Evolutionary conservation across 2,329 filamentous ascomycete species (phyloP), one percentile per base, ranked within the genome.

Genomic region (Ophiostoma perfectum): DNA sequence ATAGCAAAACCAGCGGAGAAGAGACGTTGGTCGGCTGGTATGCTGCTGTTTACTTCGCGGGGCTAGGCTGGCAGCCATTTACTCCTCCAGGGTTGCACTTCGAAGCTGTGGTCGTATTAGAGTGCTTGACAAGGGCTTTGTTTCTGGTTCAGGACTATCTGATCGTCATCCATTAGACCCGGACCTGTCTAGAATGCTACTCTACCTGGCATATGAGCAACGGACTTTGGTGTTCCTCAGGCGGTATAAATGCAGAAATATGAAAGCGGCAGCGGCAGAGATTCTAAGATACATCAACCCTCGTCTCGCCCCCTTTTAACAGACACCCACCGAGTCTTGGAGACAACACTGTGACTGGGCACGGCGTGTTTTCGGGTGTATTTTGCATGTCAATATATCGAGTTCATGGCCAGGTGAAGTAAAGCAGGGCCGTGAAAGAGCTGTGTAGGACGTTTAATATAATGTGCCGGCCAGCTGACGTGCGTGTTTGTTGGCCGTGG

Each of bases 401-500:
- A 27, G 27, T 27, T 27, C 27, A 27, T 27, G 27, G 27, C 27
- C 27, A 27, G 27, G 27, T 27, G 27, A 27, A 27, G 27, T 27
- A 27, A 27, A 27, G 27, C 27, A 27, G 27, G 27, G 27, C 27
- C 27, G 27, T 27, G 27, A 27, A 27, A 27, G 27, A 27, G 27
- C 27, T 27, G 27, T 27, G 27, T 12, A 27, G 49, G 18, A 55
- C 49, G 49, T 55, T 5, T 27, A 55, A 27, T 55, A 7, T 55
- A 55, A 55, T 55, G 49, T 36, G 27, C 49, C 49, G 49, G 49
- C 49, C 49, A 55, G 49, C 49, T 55, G 49, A 55, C 49, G 49
- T 27, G 27, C 27, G 27, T 55, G 49, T 27, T 16, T 55, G 49
- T 55, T 55, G n/a, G 49, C 27, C 27, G 27, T 27, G 27, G 27